Base-by-base conservation (phyloP, 805 yeast species). In the Candida piceae region DNA sequence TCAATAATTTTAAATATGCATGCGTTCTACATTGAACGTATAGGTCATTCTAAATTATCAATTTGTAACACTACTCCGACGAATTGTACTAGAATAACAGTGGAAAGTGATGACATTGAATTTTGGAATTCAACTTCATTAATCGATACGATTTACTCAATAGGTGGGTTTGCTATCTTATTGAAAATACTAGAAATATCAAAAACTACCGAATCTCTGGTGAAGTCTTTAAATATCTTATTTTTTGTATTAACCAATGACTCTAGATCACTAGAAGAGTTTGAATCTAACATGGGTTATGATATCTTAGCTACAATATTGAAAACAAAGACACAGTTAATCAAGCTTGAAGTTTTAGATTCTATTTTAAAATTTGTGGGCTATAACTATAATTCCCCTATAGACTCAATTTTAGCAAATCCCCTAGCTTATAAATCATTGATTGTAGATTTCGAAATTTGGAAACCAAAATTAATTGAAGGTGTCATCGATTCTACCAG, bases 391-490 rank as follows among this genome's bases (percentile, higher is more conserved):
- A 40, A 49, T 1, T 61, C 72, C 24, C 76, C 83, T 0, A 58
- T 63, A 23, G 76, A 76, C 7, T 79, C 90, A 0, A 53, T 80
- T 3, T 63, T 86, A 2, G 60, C 64, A 7, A 78, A 83, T 45
- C 66, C 72, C 1, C 41, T 59, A 2, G 82, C 81, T 0, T 87
- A 81, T 50, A 67, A 74, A 24, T 58, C 66, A 1, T 53, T 86
- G 30, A 66, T 84, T 26, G 66, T 78, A 15, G 88, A 85, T 42
- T 69, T 82, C 42, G 82, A 77, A 37, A 62, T 76, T 16, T 80
- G 85, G 76, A 65, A 66, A 38, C 60, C 59, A 12, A 17, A 18
- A 2, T 19, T 35, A 4, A 46, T 41, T 5, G 43, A 46, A n/a
- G 41, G 45, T 1, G 36, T 35, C 11, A 44, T 45, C 2, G 52